Evolutionary conservation across 352 stramenopile genomes (phyloP).

Genomic region (Globisporangium mamillatum): DNA sequence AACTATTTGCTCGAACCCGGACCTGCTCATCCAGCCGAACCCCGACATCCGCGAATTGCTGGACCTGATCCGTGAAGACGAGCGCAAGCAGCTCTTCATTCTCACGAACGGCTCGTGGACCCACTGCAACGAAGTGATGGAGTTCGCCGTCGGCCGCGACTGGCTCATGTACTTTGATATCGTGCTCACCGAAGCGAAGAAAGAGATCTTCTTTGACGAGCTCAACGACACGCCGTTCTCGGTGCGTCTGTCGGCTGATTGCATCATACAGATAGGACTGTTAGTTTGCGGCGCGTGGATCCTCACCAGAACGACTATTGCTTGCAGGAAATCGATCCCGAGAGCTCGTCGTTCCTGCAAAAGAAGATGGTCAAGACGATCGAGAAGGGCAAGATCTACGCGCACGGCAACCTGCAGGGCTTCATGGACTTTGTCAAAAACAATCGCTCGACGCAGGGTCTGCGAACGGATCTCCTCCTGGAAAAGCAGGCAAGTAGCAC

Average conservation of each 20-base stretch:
- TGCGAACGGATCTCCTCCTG: not conserved
- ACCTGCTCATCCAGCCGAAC: slow-evolving; percentile 45
- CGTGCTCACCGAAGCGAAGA: slow-evolving; percentile 47
- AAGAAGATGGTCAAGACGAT: slow-evolving; percentile 29
- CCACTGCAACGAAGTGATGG: slow-evolving; percentile 55
- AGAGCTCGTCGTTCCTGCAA: slow-evolving; percentile 13
- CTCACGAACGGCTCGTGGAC: slow-evolving; percentile 54
- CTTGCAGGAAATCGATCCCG: slow-evolving; percentile 25
- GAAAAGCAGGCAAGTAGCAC: slow-evolving; percentile 12
- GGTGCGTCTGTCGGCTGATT: slow-evolving; percentile 12
- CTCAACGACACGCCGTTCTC: slow-evolving; percentile 46
- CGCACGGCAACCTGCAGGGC: slow-evolving; percentile 38
- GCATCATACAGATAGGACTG: not conserved
- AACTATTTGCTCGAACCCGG: slow-evolving; percentile 36
- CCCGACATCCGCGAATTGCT: slow-evolving; percentile 37
- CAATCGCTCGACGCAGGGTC: not conserved
- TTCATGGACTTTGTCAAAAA: slow-evolving; percentile 12
- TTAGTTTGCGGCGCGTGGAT: not conserved
- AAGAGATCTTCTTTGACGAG: slow-evolving; percentile 55
- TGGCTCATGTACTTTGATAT: slow-evolving; percentile 48
- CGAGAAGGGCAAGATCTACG: slow-evolving; percentile 37
- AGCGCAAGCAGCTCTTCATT: slow-evolving; percentile 42
- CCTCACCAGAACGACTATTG: not conserved
- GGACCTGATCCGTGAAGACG: slow-evolving; percentile 26
- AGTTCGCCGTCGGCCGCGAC: slow-evolving; percentile 42